Base-by-base conservation (phyloP, 2,329 filamentous ascomycete genomes). In the Claviceps pazoutovae region DNA sequence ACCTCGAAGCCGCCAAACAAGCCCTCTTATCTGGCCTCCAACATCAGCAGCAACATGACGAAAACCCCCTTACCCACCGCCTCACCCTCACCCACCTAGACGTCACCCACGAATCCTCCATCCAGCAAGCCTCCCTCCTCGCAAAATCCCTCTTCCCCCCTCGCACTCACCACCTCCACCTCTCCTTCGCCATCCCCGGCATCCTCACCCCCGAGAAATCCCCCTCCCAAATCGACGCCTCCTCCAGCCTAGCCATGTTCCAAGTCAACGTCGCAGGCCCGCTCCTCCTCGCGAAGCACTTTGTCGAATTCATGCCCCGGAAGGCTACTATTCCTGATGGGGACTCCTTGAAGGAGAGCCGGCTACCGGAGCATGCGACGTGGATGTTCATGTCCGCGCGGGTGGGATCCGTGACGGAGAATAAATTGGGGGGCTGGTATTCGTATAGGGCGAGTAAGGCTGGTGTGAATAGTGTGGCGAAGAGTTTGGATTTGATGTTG, bases 351-450 rank as follows among this genome's bases (percentile, higher is more conserved):
- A 17, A 17, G 39, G 2, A n/a, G 17, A 21, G 39, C 4, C 9
- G 26, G n/a, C 44, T 84, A 2, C 71, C 75, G 0, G 52, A 58
- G 0, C 72, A 77, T 51, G 80, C 86, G 0, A 76, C 82, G 2
- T 86, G 83, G 73, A 75, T 84, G n/a, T 79, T 79, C 61, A 85
- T 89, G 80, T 83, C 84, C 5, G 88, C 87, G 2, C 79, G 88
- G 44, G 84, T 94, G 0, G 87, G 87, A 9, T 84, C 78, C 36
- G 84, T 84, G 21, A 70, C 75, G 0, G 86, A 91, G 59, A 91
- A 94, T 60, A 62, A 68, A 2, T 71, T 82, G 0, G 88, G 87
- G 2, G 88, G 88, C 0, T 93, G 87, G 88, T 94, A 88, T 65
- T 81, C 76, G 52, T 93, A 93, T 65, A 81, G 88, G 14, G 79